Conservation (phyloP, 139 green algal species). For the Tetradesmus lagerheimii region DNA sequence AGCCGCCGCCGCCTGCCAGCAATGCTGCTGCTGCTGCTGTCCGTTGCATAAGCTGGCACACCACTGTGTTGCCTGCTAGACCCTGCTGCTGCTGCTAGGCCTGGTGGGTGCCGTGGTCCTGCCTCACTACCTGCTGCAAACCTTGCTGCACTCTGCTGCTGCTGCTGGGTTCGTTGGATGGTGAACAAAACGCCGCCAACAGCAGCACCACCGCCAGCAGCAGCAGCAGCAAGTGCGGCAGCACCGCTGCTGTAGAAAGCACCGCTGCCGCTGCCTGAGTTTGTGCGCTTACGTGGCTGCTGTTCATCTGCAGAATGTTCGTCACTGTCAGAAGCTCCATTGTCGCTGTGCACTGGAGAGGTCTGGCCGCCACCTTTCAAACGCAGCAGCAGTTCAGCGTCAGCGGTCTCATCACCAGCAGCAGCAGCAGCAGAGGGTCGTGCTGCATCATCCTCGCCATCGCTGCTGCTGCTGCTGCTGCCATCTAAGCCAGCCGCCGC, state of each 20-base stretch:
- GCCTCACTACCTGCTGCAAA: neutral
- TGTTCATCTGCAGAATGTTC: neutral
- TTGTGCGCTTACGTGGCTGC: neutral
- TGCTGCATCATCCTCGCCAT: neutral
- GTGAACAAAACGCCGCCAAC: no score
- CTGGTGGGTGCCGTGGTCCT: neutral
- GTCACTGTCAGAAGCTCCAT: neutral
- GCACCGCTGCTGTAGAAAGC: no score
- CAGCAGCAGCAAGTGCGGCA: no score
- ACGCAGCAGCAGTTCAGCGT: neutral
- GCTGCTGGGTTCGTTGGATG: neutral
- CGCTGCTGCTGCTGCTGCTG: neutral
- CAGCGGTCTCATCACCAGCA: neutral
- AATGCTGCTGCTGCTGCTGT: slow-evolving; percentile 2
- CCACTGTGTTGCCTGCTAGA: neutral
- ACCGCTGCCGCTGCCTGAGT: neutral
- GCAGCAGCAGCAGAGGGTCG: neutral
- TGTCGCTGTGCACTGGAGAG: neutral
- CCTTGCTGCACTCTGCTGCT: neutral
- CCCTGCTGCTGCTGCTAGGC: neutral
- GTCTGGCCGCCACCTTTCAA: neutral
- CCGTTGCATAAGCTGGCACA: neutral
- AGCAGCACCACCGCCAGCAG: no score
- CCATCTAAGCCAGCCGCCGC: no score
- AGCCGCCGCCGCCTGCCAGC: neutral